phyloP scores from a whole-genome alignment of 2,329 filamentous ascomycete genomes.

The Colletotrichum theobromicola region DNA sequence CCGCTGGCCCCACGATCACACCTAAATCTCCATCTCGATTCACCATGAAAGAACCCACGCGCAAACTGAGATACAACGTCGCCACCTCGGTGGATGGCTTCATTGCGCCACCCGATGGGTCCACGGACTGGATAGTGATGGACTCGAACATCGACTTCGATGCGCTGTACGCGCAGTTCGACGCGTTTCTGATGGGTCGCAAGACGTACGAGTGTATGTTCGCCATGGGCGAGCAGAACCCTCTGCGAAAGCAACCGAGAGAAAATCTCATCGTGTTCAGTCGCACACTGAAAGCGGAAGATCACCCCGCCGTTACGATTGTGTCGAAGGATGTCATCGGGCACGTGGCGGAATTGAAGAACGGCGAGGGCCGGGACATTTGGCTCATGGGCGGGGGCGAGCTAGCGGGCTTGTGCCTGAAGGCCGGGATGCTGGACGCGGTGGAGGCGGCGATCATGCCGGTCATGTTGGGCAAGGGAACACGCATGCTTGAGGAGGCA shows the following conservation, averaged over 20 bases:
- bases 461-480: conserved; percentile 27
- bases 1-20: conserved; percentile 5
- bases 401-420: conserved; percentile 31
- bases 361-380: conserved; percentile 28
- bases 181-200: conserved; percentile 38
- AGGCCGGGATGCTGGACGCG: conserved; percentile 32
- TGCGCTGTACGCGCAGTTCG: conserved; percentile 33
- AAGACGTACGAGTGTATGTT: conserved; percentile 37
- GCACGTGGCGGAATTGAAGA: conserved; percentile 26
- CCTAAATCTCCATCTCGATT: neutral
- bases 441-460: conserved; percentile 35
- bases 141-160: conserved; percentile 37
- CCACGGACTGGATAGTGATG: conserved; percentile 34
- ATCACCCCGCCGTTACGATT: conserved; percentile 29
- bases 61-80: conserved; percentile 35
- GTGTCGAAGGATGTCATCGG: conserved; percentile 23
- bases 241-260: conserved; percentile 22
- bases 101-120: conserved; percentile 35
- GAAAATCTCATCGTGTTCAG: conserved; percentile 35
- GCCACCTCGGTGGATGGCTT: conserved; percentile 39
- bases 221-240: conserved; percentile 22
- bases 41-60: neutral
- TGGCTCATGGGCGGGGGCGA: conserved; percentile 41
- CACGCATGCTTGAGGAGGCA: conserved; percentile 25
- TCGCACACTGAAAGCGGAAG: conserved; percentile 17